Base-by-base conservation (phyloP, 108 stramenopile genomes). In the Fistulifera solaris region DNA sequence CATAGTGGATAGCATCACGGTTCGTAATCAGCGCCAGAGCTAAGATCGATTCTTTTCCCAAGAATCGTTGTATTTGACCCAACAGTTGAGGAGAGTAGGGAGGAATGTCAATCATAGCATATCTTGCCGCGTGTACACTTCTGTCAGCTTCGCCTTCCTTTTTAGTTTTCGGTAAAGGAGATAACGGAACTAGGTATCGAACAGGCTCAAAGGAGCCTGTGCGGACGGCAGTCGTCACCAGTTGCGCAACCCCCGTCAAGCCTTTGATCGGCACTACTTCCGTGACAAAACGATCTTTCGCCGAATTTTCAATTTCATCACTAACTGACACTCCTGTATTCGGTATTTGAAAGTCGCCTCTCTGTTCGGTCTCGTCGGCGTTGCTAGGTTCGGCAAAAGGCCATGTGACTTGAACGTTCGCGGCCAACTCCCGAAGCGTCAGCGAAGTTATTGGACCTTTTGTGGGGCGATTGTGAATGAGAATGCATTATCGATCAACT, bases 81-180 rank as follows among this genome's bases (percentile, higher is more conserved):
- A 58, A 73, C 42, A 92, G 61, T 38, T 65, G 47, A 11, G 75
- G 72, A 8, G 89, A 92, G 63, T 79, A 92, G 3, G 89, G 89
- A 52, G 89, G 89, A 28, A 92, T 35, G 51, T 92, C 86, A 23
- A 87, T 70, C 80, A 92, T 70, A 19, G 67, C 85, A 62, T 68
- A 87, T 11, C 56, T 58, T 42, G 23, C 66, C 7, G 22, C 31
- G 26, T 60, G 25, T 19, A 58, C 48, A 11, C 59, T 13, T 16
- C 21, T 43, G 19, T 57, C 57, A 38, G 56, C 42, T 27, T 57
- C 57, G 25, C 48, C 56, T 17, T 49, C 58, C 1, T 60, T 53
- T 41, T 58, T 40, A 17, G 26, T 48, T 1, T 17, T 54, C 21
- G 50, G 25, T 1, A 27, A 42, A 28, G n/a, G 46, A 45, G 66